Conservation (phyloP, 345 rosid species). For the Kandelia obovata region DNA sequence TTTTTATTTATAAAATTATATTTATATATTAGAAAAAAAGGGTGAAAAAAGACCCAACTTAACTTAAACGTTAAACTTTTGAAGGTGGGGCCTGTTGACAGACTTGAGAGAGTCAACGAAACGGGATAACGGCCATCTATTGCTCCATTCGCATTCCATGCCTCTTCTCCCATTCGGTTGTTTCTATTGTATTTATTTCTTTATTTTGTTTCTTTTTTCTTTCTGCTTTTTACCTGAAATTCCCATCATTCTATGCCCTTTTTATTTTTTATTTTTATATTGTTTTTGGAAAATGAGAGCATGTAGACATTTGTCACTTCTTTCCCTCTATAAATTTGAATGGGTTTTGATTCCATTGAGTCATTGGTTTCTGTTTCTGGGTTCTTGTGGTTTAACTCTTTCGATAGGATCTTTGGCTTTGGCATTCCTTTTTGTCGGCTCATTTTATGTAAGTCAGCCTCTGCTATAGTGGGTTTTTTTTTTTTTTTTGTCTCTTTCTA, state of each 20-base stretch:
- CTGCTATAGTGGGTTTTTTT: not conserved
- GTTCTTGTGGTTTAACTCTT: conserved; percentile 22
- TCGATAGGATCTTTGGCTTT: conserved; percentile 5
- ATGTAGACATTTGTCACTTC: conserved; percentile 16
- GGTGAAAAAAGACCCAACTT: not conserved
- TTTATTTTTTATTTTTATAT: not conserved
- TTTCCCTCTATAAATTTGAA: conserved; percentile 23
- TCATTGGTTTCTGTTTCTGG: conserved; percentile 29
- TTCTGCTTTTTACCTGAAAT: not conserved
- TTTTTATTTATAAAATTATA: no score
- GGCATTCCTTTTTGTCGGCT: conserved; percentile 24
- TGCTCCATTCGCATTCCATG: conserved; percentile 27
- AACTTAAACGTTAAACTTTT: no score
- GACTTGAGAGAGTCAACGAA: not conserved
- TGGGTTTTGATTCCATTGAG: conserved; percentile 11
- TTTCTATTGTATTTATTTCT: not conserved
- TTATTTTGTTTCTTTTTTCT: conserved; percentile 1
- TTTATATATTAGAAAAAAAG: not conserved
- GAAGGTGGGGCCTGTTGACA: conserved; percentile 5
- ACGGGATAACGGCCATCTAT: conserved; percentile 28
- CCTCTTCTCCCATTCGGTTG: conserved; percentile 33
- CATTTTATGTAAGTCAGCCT: conserved; percentile 26
- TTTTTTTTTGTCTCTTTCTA: not conserved
- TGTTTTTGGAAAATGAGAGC: conserved; percentile 24
- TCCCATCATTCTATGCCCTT: not conserved